These are phyloP conservation scores for Medakamo hakoo DNA, from an alignment of 139 green algal species.

Conservation along the genomic window DNA sequence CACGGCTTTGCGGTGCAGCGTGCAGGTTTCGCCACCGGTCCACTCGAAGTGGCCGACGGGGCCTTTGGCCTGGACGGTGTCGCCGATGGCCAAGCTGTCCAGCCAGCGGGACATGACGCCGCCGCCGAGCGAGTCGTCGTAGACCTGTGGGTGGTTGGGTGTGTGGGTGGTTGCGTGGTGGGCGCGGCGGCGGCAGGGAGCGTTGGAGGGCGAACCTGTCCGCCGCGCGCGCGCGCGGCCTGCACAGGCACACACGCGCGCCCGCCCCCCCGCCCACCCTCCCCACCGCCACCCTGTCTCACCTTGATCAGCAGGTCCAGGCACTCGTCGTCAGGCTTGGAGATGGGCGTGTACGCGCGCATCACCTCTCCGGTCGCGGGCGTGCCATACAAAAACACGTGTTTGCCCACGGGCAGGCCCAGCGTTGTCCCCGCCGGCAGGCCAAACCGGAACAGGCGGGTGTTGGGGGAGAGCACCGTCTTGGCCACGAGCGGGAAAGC, in stretches of 20 bases:
- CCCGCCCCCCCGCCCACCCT: too few species aligned
- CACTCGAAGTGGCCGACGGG: constrained; percentile 89
- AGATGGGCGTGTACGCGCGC: constrained; percentile 91
- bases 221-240: too few species aligned
- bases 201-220: too few species aligned
- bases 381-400: constrained; percentile 83
- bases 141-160: too few species aligned
- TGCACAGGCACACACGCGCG: too few species aligned
- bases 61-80: constrained; percentile 84
- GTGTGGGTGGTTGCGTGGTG: too few species aligned
- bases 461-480: constrained; percentile 68
- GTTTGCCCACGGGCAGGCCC: constrained; percentile 81
- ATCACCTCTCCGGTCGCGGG: constrained; percentile 56
- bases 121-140: neutral
- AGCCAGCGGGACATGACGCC: constrained; percentile 43
- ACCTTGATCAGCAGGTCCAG: constrained; percentile 97
- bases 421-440: constrained; percentile 77
- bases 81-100: constrained; percentile 61
- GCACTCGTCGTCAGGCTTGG: constrained; percentile 52
- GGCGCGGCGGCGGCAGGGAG: too few species aligned
- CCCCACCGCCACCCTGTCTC: too few species aligned
- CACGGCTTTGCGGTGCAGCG: constrained; percentile 13
- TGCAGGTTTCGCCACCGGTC: constrained; percentile 41
- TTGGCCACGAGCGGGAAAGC: constrained; percentile 61
- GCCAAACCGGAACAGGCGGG: constrained; percentile 78